These are phyloP conservation scores for Gracilaria domingensis DNA, from an alignment of 23 red algal genomes.

Conservation along the genomic window DNA sequence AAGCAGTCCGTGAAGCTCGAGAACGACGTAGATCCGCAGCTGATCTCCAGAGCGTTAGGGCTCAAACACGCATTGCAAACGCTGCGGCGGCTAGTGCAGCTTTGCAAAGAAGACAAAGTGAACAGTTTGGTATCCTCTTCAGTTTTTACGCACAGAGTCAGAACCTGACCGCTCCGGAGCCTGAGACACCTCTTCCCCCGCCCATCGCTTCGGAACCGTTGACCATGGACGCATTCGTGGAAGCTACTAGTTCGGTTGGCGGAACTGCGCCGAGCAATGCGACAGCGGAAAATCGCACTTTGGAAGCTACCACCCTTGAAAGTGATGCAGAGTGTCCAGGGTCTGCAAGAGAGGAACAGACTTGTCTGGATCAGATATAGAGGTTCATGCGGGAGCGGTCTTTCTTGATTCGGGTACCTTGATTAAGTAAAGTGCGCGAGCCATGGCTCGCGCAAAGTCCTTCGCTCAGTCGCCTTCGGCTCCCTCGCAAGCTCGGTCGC, in stretches of 20 bases:
- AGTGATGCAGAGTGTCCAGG: no score
- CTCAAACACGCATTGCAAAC: constrained; percentile 32
- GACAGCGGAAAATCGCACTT: no score
- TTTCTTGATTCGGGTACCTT: no score
- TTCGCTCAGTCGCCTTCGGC: neutral
- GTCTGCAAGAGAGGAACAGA: no score
- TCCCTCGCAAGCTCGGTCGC: no score
- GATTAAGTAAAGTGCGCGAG: no score
- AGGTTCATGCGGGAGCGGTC: no score
- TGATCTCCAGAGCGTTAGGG: constrained; percentile 14
- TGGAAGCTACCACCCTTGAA: no score
- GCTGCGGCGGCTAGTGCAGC: constrained; percentile 16
- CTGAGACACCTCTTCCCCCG: neutral
- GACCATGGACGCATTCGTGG: neutral
- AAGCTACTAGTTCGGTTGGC: no score
- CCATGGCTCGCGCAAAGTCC: neutral
- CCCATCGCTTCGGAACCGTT: neutral
- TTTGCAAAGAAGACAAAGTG: neutral
- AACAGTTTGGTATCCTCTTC: constrained; percentile 25
- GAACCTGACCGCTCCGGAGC: neutral
- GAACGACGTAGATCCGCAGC: neutral
- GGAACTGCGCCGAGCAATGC: no score
- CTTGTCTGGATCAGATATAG: neutral
- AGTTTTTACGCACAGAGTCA: neutral
- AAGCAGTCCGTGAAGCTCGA: neutral